Evolutionary conservation across 2,329 filamentous ascomycete species (phyloP), one percentile per base, ranked within the genome.

Genomic region (Penicillium sp.): DNA sequence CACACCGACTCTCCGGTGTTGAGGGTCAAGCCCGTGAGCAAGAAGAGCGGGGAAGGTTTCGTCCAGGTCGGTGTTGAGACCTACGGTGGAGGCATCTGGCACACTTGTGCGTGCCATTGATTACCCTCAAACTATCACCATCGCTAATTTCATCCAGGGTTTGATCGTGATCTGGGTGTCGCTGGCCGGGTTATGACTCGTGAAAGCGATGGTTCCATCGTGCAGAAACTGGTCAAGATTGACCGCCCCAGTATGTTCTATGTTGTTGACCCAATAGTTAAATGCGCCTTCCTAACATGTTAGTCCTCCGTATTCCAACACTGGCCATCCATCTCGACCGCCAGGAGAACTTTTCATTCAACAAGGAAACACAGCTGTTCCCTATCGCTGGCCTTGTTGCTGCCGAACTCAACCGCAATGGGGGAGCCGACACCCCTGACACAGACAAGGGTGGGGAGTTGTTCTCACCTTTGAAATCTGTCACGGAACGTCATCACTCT

Each of bases 11-110:
- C 93, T 12, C 92, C 91, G 6, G 93, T 90, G 67, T 84, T 99
- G 50, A 88, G 93, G 59, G 82, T 99, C 74, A 99, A 99, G 81
- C 94, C 94, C 13, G 88, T 96, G 42, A 96, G 91, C 71, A 96
- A 93, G 78, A 94, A 93, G 79, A 84, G 85, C 70, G 87, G 85
- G 56, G 89, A 90, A 63, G 93, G 93, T 13, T 99, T 94, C 75
- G 78, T 97, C 62, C 94, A 99, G 77, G 88, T 99, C 57, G 94
- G 93, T 53, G 93, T 97, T 51, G 94, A 99, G 81, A 93, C 91
- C 2, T 99, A 99, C 71, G 94, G 94, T 53, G 94, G 94, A 61
- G 94, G 94, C 56, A 88, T 97, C 70, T 97, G 93, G 93, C 93
- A 97, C 77, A 96, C 91, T 47, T 99, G 86, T 80, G 60, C 50